Percentiles rank a stretch among this genome's conserved stretches.
Conservation (phyloP, 768 basidiomycete genomes). For the Leccinum imitatum region DNA sequence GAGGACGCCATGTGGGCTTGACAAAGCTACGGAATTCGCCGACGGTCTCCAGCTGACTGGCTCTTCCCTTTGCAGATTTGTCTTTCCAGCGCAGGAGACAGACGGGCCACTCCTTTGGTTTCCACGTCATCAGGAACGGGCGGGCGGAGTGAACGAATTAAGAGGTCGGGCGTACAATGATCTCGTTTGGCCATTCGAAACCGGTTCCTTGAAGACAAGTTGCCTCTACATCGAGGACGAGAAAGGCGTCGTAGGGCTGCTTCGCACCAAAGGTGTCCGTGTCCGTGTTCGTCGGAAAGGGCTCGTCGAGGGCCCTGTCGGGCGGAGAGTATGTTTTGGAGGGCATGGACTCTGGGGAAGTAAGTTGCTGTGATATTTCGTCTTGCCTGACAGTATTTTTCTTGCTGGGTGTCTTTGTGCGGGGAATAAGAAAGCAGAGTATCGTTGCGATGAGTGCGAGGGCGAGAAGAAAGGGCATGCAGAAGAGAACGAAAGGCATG, state of each 20-base stretch:
- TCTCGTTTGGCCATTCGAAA: constrained; percentile 91
- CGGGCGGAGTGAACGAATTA: constrained; percentile 5
- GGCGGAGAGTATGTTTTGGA: constrained; percentile 16
- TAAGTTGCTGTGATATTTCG: neutral
- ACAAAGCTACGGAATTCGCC: constrained; percentile 90
- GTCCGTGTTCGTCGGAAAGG: constrained; percentile 3
- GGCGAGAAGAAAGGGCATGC: constrained; percentile 12
- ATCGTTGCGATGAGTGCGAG: constrained; percentile 10
- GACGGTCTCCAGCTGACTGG: constrained; percentile 61
- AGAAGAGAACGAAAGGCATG: constrained; percentile 9
- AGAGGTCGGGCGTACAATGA: constrained; percentile 64
- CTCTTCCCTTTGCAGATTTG: constrained; percentile 46
- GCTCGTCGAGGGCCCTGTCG: constrained; percentile 8
- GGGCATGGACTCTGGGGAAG: constrained; percentile 15
- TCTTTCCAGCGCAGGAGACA: constrained; percentile 84
- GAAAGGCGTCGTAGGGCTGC: constrained; percentile 71
- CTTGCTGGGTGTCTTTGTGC: constrained; percentile 1
- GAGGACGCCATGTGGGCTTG: constrained; percentile 81
- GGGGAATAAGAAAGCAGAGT: constrained; percentile 2
- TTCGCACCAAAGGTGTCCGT: constrained; percentile 24
- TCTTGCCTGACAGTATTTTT: neutral
- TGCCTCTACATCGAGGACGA: constrained; percentile 89
- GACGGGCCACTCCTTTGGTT: constrained; percentile 85
- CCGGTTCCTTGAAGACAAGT: constrained; percentile 67
- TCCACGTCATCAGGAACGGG: constrained; percentile 8